Conservation (phyloP, 179 eudicot species). For the Beta lomatogona region DNA sequence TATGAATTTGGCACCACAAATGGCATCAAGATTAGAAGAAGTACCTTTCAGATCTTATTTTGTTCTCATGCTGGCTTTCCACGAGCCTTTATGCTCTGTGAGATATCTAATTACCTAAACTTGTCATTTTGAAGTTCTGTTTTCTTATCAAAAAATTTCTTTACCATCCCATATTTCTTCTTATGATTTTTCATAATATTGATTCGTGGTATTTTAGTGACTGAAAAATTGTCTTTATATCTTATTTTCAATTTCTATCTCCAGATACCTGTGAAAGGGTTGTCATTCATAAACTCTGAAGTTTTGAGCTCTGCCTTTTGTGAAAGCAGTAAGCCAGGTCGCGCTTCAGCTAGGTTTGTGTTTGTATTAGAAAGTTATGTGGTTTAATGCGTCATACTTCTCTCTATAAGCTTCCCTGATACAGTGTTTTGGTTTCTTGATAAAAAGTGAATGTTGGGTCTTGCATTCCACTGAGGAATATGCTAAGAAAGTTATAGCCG, state of each 20-base stretch:
- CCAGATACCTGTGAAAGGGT: constrained; percentile 72
- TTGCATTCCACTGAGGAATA: constrained; percentile 82
- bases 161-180: background rate
- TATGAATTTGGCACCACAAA: constrained; percentile 53
- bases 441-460: constrained; percentile 81
- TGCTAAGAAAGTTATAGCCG: constrained; percentile 64
- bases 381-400: background rate
- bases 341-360: constrained; percentile 61
- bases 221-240: background rate
- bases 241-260: background rate
- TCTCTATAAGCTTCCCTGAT: background rate
- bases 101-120: constrained; percentile 31
- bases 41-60: constrained; percentile 76
- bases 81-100: constrained; percentile 68
- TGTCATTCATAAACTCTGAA: constrained; percentile 68
- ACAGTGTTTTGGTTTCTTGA: constrained; percentile 1
- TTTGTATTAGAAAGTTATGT: constrained; percentile 2
- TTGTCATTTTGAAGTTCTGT: background rate
- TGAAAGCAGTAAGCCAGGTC: constrained; percentile 94
- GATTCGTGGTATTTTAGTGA: background rate
- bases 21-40: constrained; percentile 57
- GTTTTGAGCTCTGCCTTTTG: constrained; percentile 72
- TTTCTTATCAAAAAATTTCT: background rate
- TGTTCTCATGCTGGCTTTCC: constrained; percentile 93
- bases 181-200: background rate